Base-by-base conservation (phyloP, 129 eudicot species). In the Kitagawia praeruptora region DNA sequence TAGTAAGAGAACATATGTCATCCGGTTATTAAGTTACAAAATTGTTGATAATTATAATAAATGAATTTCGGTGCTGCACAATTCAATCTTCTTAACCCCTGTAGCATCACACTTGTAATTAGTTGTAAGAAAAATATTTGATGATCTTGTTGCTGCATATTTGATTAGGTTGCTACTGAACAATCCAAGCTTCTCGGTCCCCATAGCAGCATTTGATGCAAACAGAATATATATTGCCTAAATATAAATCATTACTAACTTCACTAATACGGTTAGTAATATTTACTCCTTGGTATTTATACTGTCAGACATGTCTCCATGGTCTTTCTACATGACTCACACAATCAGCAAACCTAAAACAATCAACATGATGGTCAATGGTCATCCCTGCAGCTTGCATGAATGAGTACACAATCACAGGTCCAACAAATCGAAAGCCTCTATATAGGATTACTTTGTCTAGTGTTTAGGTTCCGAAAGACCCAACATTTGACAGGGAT, bases 331-430 rank as follows among this genome's bases (percentile, higher is more conserved):
- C 97, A 81, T 89, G 96, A 63, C 87, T 87, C n/a, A 92, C 94
- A 71, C 99, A 96, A 75, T 96, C 97, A 61, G 79, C 81, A 77
- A 86, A 86, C 81, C 99, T 89, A 86, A 87, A 92, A 77, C 99
- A 96, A 86, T 96, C 97, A 66, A 96, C 93, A 40, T 92, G 91
- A 88, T 96, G 99, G 84, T 96, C 99, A 79, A 92, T 90, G 75
- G 93, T 88, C 93, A 96, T 88, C 47, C 99, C 99, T 10, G 93
- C 90, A 16, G 99, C 99, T 83, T 96, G 99, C 95, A 92, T 92
- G 93, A 96, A 96, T 7, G 99, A 96, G 47, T 96, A 88, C 27
- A 89, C 89, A 28, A 96, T 90, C 70, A 96, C 99, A 5, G 97
- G 97, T 2, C 99, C 99, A 23, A 96, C 99, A 34, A 90, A 78